Evolutionary conservation across 139 green algal species (phyloP).

Genomic region (Raphidocelis subcapitata): DNA sequence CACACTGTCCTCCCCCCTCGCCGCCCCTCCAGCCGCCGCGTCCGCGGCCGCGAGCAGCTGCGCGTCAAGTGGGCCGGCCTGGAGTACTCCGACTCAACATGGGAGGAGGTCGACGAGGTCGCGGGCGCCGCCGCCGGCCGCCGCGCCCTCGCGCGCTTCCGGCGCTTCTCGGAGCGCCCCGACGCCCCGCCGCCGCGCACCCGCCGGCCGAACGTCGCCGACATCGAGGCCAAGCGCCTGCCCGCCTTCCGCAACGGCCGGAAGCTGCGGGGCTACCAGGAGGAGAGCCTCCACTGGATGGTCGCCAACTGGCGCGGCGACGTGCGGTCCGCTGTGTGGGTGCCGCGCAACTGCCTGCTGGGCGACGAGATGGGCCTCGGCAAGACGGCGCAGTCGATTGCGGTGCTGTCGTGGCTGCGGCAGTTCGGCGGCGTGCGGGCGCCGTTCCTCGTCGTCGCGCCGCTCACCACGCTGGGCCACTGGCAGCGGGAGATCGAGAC

Average conservation of each 20-base stretch:
- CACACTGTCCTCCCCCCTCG: no score
- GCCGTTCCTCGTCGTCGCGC: constrained; percentile 92
- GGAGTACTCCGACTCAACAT: constrained; percentile 78
- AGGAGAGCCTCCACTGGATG: constrained; percentile 79
- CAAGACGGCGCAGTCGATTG: constrained; percentile 87
- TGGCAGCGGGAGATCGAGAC: constrained; percentile 93
- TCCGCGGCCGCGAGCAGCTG: background rate
- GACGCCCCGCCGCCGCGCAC: background rate
- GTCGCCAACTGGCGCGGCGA: constrained; percentile 55
- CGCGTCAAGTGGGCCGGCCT: constrained; percentile 81
- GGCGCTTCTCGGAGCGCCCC: constrained; percentile 2
- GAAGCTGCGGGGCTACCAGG: constrained; percentile 79
- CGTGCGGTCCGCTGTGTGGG: background rate
- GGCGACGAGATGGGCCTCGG: constrained; percentile 97
- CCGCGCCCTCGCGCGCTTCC: constrained; percentile 29
- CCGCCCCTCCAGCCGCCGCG: background rate
- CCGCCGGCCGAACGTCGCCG: background rate
- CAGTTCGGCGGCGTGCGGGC: constrained; percentile 46
- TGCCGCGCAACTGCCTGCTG: constrained; percentile 78
- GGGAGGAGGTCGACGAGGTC: constrained; percentile 63
- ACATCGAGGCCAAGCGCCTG: constrained; percentile 30
- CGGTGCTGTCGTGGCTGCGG: constrained; percentile 65
- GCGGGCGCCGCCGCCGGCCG: constrained; percentile 10
- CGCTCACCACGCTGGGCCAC: constrained; percentile 91
- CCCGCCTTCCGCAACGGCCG: constrained; percentile 71